Evolutionary conservation across 75 land plant species (phyloP), one percentile per base, ranked within the genome.

Genomic region (Isoetes taiwanensis): DNA sequence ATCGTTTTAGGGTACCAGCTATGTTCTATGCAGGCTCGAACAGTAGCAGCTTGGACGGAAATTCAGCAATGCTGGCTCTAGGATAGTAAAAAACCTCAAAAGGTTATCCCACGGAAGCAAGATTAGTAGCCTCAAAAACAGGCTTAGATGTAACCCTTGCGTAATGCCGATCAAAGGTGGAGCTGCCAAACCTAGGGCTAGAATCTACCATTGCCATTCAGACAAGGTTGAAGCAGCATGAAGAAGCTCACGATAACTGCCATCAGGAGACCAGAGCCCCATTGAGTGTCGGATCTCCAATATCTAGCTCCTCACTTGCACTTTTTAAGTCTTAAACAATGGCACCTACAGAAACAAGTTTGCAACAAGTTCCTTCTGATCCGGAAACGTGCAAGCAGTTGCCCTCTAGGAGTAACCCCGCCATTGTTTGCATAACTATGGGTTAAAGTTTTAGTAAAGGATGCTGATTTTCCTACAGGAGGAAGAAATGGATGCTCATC

Each of bases 1-100:
- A 89, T 70, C 85, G 81, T 84, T 11, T 85, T 90, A 8, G 82
- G 68, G 19, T 67, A 63, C 99, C 96, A 93, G 25, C 71, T 84
- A 39, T 79, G 66, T 66, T 78, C 67, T 77, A 79, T 64, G 16
- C 96, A 76, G 28, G 80, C 61, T 31, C 78, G 76, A 30, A 93
- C 85, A 1, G 83, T 41, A 0, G 70, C 56, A 41, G 96, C 84
- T 72, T 73, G 80, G 39, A 93, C 98, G 61, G 74, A 61, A 93
- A 93, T 79, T 93, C 98, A 0, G 98, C 83, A 1, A 85, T 84
- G 43, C 97, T 80, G 4, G 90, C 98, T 30, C 98, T 67, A 1
- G 98, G 98, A 50, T 88, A 93, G 66, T 88, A 93, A 14, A 84
- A 78, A 54, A 88, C 84, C 70, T 88, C 98, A 69, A 93, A 93